Base-by-base conservation (phyloP, 495 filamentous ascomycete species). In the Pyrenula massariospora region DNA sequence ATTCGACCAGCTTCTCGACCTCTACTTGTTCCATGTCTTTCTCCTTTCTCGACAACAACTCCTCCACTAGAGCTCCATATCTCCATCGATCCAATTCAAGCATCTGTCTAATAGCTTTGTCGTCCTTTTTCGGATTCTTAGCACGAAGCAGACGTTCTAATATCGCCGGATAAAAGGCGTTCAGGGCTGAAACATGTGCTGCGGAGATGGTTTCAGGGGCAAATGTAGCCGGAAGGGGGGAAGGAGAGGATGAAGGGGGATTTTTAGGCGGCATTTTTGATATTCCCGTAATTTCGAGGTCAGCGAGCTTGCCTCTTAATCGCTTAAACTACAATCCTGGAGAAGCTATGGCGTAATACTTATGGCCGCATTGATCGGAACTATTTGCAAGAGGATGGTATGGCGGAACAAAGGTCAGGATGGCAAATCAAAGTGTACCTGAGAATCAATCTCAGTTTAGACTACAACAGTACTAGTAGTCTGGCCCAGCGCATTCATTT, bases 1-100 rank as follows among this genome's bases (percentile, higher is more conserved):
- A 91, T 56, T 86, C 80, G 53, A 89, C 79, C n/a, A 89, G 57
- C 25, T 48, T 56, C 48, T 68, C 50, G 24, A 73, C 22, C 25
- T 74, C 72, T 0, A 67, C 66, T 21, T 70, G 71, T 12, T 55
- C 61, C 10, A 73, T 24, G 55, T 24, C 22, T 10, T 24, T 20
- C 53, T 54, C 49, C 47, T 22, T 11, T 12, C 54, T 54, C 24
- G 54, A 20, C 10, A 24, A 47, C 11, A 73, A 25, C 1, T 53
- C 10, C 23, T 10, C 36, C 0, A 70, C 68, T 22, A 74, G 54
- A 3, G 20, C 53, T 24, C 62, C 61, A 61, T 76, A 76, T 31
- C 73, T 62, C 66, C 66, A 72, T 2, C 31, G 47, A 59, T 75
- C 71, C 22, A 73, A 48, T 3, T 60, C 52, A 2, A 66, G 23